A percentile compares a stretch with the other conserved stretches of the same genome.
phyloP scores from a whole-genome alignment of 1,284 basidiomycete species.

The Boletus austroedulis region DNA sequence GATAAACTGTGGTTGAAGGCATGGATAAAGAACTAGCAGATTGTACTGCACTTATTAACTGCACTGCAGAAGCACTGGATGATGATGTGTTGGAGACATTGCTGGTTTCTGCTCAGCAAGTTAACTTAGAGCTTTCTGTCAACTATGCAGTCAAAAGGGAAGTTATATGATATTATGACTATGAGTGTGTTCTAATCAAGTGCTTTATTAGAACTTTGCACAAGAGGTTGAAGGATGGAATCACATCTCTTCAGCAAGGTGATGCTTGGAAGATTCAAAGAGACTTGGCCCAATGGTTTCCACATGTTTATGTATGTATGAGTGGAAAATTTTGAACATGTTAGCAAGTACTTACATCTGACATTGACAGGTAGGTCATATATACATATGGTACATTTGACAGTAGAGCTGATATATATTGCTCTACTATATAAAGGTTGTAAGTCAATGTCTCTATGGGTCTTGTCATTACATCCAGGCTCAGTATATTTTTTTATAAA shows the following conservation, averaged over 20 bases:
- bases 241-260: too few relatives aligned
- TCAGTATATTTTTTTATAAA: background rate
- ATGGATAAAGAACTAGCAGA: background rate
- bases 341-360: background rate
- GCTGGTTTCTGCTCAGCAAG: constrained; percentile 2
- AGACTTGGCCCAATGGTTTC: background rate
- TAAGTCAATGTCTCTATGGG: background rate
- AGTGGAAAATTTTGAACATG: background rate
- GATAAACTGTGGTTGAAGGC: background rate
- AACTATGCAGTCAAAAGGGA: constrained; percentile 1
- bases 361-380: background rate
- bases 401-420: background rate
- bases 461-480: background rate
- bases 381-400: background rate
- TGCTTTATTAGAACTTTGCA: background rate
- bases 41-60: background rate
- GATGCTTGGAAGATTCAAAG: background rate
- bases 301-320: background rate
- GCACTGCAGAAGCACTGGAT: constrained; percentile 1
- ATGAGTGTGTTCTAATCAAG: background rate
- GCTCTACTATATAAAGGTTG: background rate
- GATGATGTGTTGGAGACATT: constrained; percentile 3
- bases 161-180: background rate
- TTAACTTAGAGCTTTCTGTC: background rate
- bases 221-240: background rate